Evolutionary conservation across 164 flowering plant genomes (phyloP), one percentile per base, ranked within the genome.

Genomic region (Houttuynia cordata): DNA sequence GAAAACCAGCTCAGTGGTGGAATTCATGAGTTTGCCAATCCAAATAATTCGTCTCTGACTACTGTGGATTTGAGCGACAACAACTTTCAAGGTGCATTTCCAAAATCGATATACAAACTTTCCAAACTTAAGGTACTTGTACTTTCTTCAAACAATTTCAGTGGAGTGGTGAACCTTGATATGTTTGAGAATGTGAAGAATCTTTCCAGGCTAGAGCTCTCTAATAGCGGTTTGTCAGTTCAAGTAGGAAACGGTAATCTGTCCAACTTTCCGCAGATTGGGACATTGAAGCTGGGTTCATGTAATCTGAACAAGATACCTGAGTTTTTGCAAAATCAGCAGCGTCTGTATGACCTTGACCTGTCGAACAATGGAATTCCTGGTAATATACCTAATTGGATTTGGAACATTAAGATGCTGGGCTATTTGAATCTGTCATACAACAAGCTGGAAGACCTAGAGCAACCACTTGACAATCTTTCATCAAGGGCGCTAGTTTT

Each of bases 301-400:
- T 80, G 84, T 70, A 66, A 68, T 7, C 53, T 80, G 20, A 68
- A 2, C 9, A 51, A 0, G 22, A 69, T 81, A 24, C 84, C 84
- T 24, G 24, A 61, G 20, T 62, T 70, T 59, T 55, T 80, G 57
- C 64, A n/a, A 39, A 66, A 68, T 53, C 86, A 76, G 23, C 42
- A 67, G 12, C 59, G 18, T 12, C 18, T 81, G 50, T 21, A 0
- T 4, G 0, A 5, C 25, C 61, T 81, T 20, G 84, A 81, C 70
- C 86, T 84, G 56, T 79, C 85, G 6, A 15, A 60, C 58, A 83
- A 81, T 53, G 61, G 65, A 39, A 76, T 81, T 58, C 37, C 12
- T 4, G 84, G 82, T 13, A 49, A 40, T 42, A 61, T 78, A 45
- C 88, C 85, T 4, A 55, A 56, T 1, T 83, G 87, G 85, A 34